Percentiles rank a stretch among this genome's conserved stretches.
Evolutionary conservation across 2,329 filamentous ascomycete species (phyloP).

Genomic region (Trichoderma asperellum): DNA sequence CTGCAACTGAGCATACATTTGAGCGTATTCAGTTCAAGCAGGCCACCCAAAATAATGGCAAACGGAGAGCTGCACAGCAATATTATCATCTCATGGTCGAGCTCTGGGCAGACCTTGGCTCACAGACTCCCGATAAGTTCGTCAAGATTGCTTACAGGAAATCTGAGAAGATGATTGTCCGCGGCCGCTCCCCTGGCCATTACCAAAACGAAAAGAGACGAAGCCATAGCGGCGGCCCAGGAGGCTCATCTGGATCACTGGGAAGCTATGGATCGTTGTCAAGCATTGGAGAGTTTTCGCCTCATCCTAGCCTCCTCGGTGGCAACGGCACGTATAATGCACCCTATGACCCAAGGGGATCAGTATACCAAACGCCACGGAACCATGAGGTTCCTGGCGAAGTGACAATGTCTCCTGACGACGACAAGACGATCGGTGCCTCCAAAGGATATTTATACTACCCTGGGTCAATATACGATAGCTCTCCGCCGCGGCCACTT

Average conservation of each 20-base stretch:
- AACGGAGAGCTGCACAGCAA: constrained; percentile 85
- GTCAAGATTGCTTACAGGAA: constrained; percentile 72
- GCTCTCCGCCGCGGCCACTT: constrained; percentile 51
- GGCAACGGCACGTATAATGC: constrained; percentile 14
- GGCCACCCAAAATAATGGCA: constrained; percentile 91
- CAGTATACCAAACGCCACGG: constrained; percentile 37
- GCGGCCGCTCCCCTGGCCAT: constrained; percentile 79
- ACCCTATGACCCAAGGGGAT: constrained; percentile 22
- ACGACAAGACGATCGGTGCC: constrained; percentile 54
- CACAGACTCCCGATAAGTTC: constrained; percentile 56
- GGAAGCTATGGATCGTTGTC: constrained; percentile 45
- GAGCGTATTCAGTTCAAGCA: constrained; percentile 95
- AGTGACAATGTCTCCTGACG: constrained; percentile 55
- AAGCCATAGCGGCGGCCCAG: constrained; percentile 69
- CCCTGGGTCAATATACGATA: constrained; percentile 56
- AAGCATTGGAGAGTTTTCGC: constrained; percentile 38
- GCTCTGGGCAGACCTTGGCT: constrained; percentile 71
- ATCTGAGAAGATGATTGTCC: constrained; percentile 84
- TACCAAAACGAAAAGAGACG: constrained; percentile 73
- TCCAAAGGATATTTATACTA: constrained; percentile 61
- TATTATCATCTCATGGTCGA: constrained; percentile 92
- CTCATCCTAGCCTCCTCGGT: constrained; percentile 10
- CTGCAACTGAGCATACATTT: constrained; percentile 65
- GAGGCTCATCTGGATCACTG: constrained; percentile 66
- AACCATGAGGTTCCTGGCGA: constrained; percentile 57